Evolutionary conservation across 2,329 filamentous ascomycete species (phyloP), one percentile per base, ranked within the genome.

Genomic region (Hysterium pulicare): DNA sequence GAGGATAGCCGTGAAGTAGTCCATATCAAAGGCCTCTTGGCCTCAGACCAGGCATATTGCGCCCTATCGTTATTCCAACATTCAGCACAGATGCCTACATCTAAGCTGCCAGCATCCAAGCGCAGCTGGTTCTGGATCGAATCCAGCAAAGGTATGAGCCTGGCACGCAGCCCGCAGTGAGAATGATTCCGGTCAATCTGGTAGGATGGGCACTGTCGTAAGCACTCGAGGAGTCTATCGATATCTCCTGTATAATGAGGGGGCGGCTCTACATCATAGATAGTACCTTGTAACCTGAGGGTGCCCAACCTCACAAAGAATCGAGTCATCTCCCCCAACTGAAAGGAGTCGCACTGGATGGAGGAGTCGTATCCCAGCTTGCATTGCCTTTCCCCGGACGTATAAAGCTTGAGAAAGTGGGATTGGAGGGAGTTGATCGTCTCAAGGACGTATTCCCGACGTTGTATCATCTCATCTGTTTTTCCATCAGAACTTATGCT

Each of bases 261-360:
- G 2, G 62, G 56, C 41, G 69, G 66, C 9, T 62, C 61, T 5
- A 54, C 54, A 35, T 65, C 62, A 44, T 67, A 66, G 11, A 76
- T 66, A 17, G 63, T 68, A 20, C 70, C 66, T 45, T 70, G 64
- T 1, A 87, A 66, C 28, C 75, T 77, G 3, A 88, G 57, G 0
- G 87, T 77, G 21, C 77, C 74, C 50, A 81, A 80, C 50, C 75
- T 74, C 11, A 73, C 68, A 26, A 90, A 77, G 64, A 90, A 90
- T 51, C 81, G 82, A 49, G 88, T 67, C 74, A 87, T 87, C 66
- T 90, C 84, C 17, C 86, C 86, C 1, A 90, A 76, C 64, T 90
- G 86, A 57, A 85, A 90, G 2, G 81, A 83, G 67, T 90, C 86
- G 62, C 86, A 90, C 32, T 84, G 80, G 2, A 77, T 67, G 47